Conservation (phyloP, 2,329 filamentous ascomycete genomes). For the Dactylonectria macrodidyma region DNA sequence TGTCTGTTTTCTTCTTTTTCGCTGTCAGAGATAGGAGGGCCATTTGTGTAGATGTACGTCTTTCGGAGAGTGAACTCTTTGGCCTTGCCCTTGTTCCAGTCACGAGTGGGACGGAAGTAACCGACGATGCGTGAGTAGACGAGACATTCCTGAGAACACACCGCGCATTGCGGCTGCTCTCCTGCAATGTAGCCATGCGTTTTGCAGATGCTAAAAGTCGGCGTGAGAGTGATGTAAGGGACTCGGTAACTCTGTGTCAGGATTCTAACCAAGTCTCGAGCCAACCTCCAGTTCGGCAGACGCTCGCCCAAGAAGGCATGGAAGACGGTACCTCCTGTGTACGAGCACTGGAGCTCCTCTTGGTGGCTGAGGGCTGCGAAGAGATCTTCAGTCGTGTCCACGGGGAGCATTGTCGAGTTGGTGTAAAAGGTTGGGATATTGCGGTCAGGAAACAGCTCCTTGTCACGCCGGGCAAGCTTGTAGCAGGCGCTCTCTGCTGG, state of each 20-base stretch:
- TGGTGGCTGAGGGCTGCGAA: slow-evolving; percentile 42
- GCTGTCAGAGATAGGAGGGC: accelerated
- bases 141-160: slow-evolving; percentile 28
- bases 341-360: slow-evolving; percentile 41
- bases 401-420: slow-evolving; percentile 45
- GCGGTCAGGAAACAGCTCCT: slow-evolving; percentile 30
- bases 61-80: slow-evolving; percentile 39
- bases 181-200: slow-evolving; percentile 37
- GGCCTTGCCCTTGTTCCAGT: slow-evolving; percentile 45
- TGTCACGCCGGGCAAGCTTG: slow-evolving; percentile 41
- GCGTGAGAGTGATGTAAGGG: slow-evolving; percentile 42
- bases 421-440: slow-evolving; percentile 40
- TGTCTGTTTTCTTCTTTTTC: not conserved
- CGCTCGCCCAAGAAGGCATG: slow-evolving; percentile 44
- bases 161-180: slow-evolving; percentile 35
- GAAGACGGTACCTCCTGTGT: slow-evolving; percentile 44
- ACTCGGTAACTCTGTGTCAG: slow-evolving; percentile 40
- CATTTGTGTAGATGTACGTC: slow-evolving; percentile 32
- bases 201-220: slow-evolving; percentile 44
- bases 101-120: slow-evolving; percentile 40
- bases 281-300: slow-evolving; percentile 38
- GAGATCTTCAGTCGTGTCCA: slow-evolving; percentile 41
- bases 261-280: slow-evolving; percentile 39
- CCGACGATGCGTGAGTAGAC: slow-evolving; percentile 45
- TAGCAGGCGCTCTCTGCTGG: slow-evolving; percentile 46